Evolutionary conservation across 2,329 filamentous ascomycete genomes (phyloP).

Genomic region (Diaporthe nobilis): DNA sequence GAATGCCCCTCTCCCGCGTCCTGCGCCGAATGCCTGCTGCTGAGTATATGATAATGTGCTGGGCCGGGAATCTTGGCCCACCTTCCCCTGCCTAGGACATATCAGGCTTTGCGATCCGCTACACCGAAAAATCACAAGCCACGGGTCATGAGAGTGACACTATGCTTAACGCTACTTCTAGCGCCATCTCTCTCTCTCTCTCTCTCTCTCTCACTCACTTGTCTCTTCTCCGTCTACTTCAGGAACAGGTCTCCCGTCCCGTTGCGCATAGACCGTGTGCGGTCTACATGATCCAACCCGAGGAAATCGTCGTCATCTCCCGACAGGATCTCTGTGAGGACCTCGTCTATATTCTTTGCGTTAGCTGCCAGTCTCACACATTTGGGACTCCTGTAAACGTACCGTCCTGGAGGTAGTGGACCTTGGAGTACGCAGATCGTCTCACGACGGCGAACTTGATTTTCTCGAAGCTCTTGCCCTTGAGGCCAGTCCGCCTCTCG

Average conservation of each 20-base stretch:
- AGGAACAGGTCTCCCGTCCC: conserved; percentile 76
- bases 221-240: conserved; percentile 45
- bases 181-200: background rate
- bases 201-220: background rate
- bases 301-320: conserved; percentile 71
- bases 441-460: conserved; percentile 93
- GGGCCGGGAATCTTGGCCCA: conserved; percentile 5
- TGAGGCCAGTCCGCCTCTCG: conserved; percentile 91
- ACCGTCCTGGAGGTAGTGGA: conserved; percentile 91
- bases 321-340: conserved; percentile 66
- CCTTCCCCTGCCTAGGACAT: conserved; percentile 13
- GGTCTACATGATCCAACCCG: conserved; percentile 76
- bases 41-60: conserved; percentile 35
- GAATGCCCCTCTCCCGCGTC: conserved; percentile 31
- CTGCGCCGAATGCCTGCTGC: conserved; percentile 39
- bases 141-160: conserved; percentile 13
- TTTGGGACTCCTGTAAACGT: conserved; percentile 52
- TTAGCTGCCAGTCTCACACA: conserved; percentile 44
- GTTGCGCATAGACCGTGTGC: conserved; percentile 70
- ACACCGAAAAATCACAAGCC: conserved; percentile 6
- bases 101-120: conserved; percentile 1
- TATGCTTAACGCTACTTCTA: conserved; percentile 29
- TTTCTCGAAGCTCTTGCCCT: conserved; percentile 98
- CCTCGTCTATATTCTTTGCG: conserved; percentile 63
- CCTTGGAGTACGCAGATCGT: conserved; percentile 80